These are phyloP conservation scores for Musa schizocarpa DNA, from an alignment of 176 grass and related monocot genomes.

Conservation along the genomic window DNA sequence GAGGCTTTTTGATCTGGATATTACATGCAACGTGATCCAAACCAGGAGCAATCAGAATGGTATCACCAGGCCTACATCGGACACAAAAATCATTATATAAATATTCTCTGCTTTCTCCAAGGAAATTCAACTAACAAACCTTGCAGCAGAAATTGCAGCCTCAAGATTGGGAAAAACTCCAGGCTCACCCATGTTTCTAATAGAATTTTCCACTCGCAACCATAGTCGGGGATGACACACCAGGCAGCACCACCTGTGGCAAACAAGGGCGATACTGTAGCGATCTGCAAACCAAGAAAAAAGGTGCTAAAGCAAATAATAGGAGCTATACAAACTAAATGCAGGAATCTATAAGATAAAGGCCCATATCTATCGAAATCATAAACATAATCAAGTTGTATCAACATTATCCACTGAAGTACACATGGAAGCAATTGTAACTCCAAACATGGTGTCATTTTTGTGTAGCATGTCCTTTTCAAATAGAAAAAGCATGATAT, in stretches of 20 bases:
- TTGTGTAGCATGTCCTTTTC: neutral
- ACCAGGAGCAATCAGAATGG: constrained; percentile 81
- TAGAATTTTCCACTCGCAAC: constrained; percentile 80
- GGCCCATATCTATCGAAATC: neutral
- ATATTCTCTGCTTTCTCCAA: neutral
- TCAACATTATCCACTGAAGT: too few relatives aligned
- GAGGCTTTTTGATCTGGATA: constrained; percentile 92
- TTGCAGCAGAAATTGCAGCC: constrained; percentile 80
- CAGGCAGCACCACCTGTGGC: constrained; percentile 89
- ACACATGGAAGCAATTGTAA: neutral
- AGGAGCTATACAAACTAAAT: neutral
- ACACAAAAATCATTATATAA: constrained; percentile 14
- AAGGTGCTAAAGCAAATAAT: constrained; percentile 48
- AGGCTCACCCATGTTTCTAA: constrained; percentile 50
- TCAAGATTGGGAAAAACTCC: constrained; percentile 76
- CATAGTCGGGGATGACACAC: constrained; percentile 83
- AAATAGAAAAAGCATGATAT: neutral
- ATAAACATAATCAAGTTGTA: neutral
- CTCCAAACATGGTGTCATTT: neutral
- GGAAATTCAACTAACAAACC: constrained; percentile 31
- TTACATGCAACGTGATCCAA: constrained; percentile 55
- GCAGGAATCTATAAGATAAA: neutral
- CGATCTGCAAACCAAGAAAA: constrained; percentile 84
- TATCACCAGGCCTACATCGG: constrained; percentile 83
- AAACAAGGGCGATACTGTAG: constrained; percentile 99